phyloP scores from a whole-genome alignment of 257 asterid genomes.

The Cordia subcordata region DNA sequence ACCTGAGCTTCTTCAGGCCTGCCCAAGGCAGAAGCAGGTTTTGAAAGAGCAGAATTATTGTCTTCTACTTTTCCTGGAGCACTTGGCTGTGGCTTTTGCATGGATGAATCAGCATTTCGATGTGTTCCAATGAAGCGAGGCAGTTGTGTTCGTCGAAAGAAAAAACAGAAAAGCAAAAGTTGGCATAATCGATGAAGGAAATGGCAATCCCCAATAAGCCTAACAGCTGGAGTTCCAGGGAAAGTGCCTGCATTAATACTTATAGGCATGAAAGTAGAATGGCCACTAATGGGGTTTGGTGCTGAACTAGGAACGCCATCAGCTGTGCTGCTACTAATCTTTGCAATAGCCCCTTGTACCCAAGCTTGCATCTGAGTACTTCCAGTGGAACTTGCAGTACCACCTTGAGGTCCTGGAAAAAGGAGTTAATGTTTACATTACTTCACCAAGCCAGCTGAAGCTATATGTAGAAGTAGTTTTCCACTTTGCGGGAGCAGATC shows the following conservation, averaged over 20 bases:
- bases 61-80: constrained; percentile 70
- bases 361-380: constrained; percentile 94
- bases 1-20: constrained; percentile 65
- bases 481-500: not conserved
- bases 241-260: constrained; percentile 98
- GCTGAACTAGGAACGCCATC: constrained; percentile 82
- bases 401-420: constrained; percentile 63
- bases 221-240: constrained; percentile 99
- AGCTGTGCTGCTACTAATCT: constrained; percentile 76
- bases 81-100: constrained; percentile 65
- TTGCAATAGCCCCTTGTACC: constrained; percentile 99
- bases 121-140: constrained; percentile 75
- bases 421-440: constrained; percentile 1
- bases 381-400: constrained; percentile 80
- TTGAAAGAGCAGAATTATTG: constrained; percentile 47
- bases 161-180: constrained; percentile 88
- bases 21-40: constrained; percentile 39
- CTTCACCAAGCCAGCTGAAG: not conserved
- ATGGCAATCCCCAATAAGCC: constrained; percentile 98
- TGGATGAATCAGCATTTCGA: constrained; percentile 66
- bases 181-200: constrained; percentile 96
- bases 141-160: constrained; percentile 85
- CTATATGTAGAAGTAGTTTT: not conserved
- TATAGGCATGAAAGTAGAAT: constrained; percentile 84
- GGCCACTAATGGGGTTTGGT: constrained; percentile 84